A percentile compares a stretch with the other conserved stretches of the same genome.
phyloP scores from a whole-genome alignment of 2,329 filamentous ascomycete genomes.

The Paecilomyces sp. region DNA sequence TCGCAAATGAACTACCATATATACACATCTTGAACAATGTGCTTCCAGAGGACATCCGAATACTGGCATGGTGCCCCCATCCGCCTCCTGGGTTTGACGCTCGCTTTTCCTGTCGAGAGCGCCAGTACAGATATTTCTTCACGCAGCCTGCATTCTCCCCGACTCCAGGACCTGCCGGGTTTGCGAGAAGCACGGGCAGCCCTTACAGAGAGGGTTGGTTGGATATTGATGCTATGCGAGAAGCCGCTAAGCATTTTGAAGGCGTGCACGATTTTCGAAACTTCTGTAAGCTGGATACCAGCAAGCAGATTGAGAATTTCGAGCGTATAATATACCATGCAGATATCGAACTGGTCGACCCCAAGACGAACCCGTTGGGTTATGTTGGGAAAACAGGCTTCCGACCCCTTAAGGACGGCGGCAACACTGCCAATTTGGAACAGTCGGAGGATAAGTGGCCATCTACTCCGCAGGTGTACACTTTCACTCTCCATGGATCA shows the following conservation, averaged over 20 bases:
- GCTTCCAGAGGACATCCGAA: conserved; percentile 79
- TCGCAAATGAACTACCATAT: conserved; percentile 78
- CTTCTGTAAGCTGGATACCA: conserved; percentile 87
- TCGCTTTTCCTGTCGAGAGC: conserved; percentile 84
- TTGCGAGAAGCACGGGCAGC: conserved; percentile 26
- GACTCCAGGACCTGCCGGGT: conserved; percentile 48
- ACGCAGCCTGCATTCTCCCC: conserved; percentile 84
- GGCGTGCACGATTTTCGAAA: conserved; percentile 93
- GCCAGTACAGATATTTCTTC: conserved; percentile 95
- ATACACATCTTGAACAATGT: conserved; percentile 76
- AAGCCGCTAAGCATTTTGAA: conserved; percentile 71
- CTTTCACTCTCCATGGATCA: conserved; percentile 79
- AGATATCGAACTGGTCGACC: conserved; percentile 63
- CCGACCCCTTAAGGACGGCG: conserved; percentile 21
- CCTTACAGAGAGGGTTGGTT: conserved; percentile 64
- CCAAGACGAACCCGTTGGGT: conserved; percentile 46
- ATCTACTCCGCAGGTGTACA: conserved; percentile 61
- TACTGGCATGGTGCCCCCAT: conserved; percentile 86
- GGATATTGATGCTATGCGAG: conserved; percentile 77
- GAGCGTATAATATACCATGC: conserved; percentile 70
- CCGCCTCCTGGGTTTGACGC: conserved; percentile 78
- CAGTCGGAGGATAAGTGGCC: conserved; percentile 22
- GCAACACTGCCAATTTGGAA: conserved; percentile 8
- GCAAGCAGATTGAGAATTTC: conserved; percentile 84
- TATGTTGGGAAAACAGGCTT: conserved; percentile 48